Evolutionary conservation across 805 yeast genomes (phyloP).

Genomic region (Wickerhamiella bombiphila): DNA sequence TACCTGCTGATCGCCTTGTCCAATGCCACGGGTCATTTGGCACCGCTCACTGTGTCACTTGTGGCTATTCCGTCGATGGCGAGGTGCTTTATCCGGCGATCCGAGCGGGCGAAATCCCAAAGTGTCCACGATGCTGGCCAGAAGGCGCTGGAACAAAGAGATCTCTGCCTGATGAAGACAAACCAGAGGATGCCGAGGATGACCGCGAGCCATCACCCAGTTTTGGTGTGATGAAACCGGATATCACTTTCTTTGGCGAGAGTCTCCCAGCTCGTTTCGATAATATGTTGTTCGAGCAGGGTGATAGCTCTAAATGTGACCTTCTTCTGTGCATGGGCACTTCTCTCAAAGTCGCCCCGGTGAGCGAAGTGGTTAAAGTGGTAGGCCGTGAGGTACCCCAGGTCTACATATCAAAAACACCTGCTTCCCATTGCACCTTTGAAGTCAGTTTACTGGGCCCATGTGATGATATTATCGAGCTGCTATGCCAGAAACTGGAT

Average conservation of each 20-base stretch:
- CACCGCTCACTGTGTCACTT: conserved; percentile 67
- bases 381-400: conserved; percentile 67
- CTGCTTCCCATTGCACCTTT: conserved; percentile 60
- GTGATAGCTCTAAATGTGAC: conserved; percentile 59
- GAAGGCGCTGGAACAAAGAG: conserved; percentile 3
- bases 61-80: conserved; percentile 50
- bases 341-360: conserved; percentile 84
- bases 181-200: conserved; percentile 25
- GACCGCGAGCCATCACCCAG: conserved; percentile 21
- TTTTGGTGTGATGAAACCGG: conserved; percentile 84
- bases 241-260: conserved; percentile 85
- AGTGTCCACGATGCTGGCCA: conserved; percentile 39
- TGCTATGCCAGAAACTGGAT: conserved; percentile 39
- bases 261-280: conserved; percentile 60
- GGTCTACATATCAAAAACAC: conserved; percentile 62
- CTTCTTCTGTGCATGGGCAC: conserved; percentile 77
- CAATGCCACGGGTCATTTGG: conserved; percentile 94
- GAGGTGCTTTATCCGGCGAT: conserved; percentile 46
- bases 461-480: conserved; percentile 70
- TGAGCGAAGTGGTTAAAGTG: conserved; percentile 68
- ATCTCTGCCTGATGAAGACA: conserved; percentile 15
- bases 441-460: conserved; percentile 64
- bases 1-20: conserved; percentile 47
- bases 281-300: conserved; percentile 27
- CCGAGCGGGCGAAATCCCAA: conserved; percentile 43